Evolutionary conservation across 495 filamentous ascomycete genomes (phyloP), one percentile per base, ranked within the genome.

Genomic region (Elaphomyces granulatus): DNA sequence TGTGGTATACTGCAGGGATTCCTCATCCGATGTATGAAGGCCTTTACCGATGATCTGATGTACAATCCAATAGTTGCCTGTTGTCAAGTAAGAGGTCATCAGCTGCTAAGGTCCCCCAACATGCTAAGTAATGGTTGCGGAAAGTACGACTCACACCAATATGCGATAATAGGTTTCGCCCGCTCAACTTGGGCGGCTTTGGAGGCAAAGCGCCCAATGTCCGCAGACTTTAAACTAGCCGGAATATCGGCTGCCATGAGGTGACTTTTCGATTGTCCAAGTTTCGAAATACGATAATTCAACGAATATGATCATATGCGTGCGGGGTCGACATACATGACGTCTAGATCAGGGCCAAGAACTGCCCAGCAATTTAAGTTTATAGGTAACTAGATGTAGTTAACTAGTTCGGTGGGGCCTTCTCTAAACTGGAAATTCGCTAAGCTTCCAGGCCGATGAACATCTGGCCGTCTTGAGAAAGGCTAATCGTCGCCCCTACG

Each of bases 11-110:
- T 61, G 49, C 41, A 78, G 77, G 42, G 77, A 74, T 48, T 90
- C 87, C 31, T 78, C 71, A 53, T 87, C 79, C 38, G 67, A 60
- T 16, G 65, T 72, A 55, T 96, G 92, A 28, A 96, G 75, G 19
- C 71, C 64, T 57, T 77, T 81, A 12, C 72, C 66, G 4, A 99
- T 77, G 38, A 95, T 87, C 49, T 93, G 83, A 47, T 95, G 85
- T 43, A 92, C 81, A 23, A 88, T 83, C 74, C 80, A 87, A 55
- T 87, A 95, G 47, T 90, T 81, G 56, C 87, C 87, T 94, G 44
- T 36, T 23, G 37, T 19, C 14, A 4, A 42, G 52, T 15, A 54
- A 44, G 34, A 38, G 14, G 10, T 12, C 28, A 32, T 41, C 35
- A 34, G 35, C 8, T 32, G 26, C 8, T 14, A 21, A 2, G 1